Base-by-base conservation (phyloP, 345 rosid genomes). In the Acer negundo region DNA sequence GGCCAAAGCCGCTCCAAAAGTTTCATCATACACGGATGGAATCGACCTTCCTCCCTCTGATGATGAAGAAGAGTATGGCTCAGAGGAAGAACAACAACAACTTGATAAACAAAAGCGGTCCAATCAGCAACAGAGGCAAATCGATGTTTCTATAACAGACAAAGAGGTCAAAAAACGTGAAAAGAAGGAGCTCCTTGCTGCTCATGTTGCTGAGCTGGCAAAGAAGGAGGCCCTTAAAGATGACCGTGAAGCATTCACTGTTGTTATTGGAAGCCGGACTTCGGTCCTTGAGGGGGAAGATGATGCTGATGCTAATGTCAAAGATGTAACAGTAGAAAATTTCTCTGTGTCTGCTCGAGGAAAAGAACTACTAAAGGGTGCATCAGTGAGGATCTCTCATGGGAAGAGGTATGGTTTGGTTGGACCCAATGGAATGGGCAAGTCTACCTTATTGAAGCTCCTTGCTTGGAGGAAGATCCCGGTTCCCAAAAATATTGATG, bases 361-460 rank as follows among this genome's bases (percentile, higher is more conserved):
- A n/a, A 85, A 85, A 23, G 84, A 82, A 68, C 83, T 85, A 11
- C 65, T 85, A 10, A 80, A 82, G 73, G 71, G 80, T 81, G 78
- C 83, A 61, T 77, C 83, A 0, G 83, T 82, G 35, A 82, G 72
- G 76, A 80, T 85, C 67, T 77, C 87, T 42, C 87, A 82, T 78
- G 87, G 83, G 42, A 82, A 80, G 77, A 77, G 87, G 46, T 85
- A 85, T 78, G 87, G 87, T 16, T 75, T 85, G 74, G 84, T 85
- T 80, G 85, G 85, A 42, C 82, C 82, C 1, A 85, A 80, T 51
- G 84, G 85, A 40, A 80, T 12, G 66, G 84, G 85, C 4, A 82
- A 80, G 58, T 82, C 84, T 56, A 85, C 87, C 1, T 23, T 82
- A 24, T 75, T 82, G 69, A 82, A 77, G 69, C 85, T 80, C 40